phyloP scores from a whole-genome alignment of 352 stramenopile genomes.

The Phytophthora meadii region DNA sequence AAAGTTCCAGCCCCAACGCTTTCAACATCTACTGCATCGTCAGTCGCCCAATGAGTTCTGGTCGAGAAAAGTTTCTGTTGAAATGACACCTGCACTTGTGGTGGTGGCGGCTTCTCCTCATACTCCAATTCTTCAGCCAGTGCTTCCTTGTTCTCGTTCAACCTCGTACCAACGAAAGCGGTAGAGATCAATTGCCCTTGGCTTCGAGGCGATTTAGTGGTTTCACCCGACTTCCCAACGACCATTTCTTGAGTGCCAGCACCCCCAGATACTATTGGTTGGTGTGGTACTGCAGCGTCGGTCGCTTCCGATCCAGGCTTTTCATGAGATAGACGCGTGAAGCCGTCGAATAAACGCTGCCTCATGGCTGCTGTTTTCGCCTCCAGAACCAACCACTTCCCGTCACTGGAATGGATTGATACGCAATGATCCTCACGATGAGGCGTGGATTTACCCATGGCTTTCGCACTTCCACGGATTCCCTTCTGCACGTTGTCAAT shows the following conservation, averaged over 20 bases:
- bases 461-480: conserved; percentile 40
- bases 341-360: conserved; percentile 59
- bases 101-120: conserved; percentile 14
- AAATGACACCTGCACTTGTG: not conserved
- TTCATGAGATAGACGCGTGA: conserved; percentile 55
- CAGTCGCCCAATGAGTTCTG: not conserved
- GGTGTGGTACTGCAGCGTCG: not conserved
- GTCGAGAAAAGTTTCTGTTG: conserved; percentile 7
- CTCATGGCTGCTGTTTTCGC: conserved; percentile 53
- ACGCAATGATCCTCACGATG: conserved; percentile 44
- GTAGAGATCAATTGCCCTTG: not conserved
- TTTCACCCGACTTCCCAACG: not conserved
- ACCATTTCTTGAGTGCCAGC: conserved; percentile 10
- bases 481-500: conserved; percentile 66
- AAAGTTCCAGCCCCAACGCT: too few species aligned
- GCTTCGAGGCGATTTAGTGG: not conserved
- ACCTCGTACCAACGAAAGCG: not conserved
- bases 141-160: not conserved
- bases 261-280: conserved; percentile 2
- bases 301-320: conserved; percentile 28
- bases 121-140: conserved; percentile 3
- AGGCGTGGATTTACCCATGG: conserved; percentile 3
- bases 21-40: not conserved
- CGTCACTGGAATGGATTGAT: conserved; percentile 52
- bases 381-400: conserved; percentile 61